These are phyloP conservation scores for Sporothrix brunneoviolacea DNA, from an alignment of 2,329 filamentous ascomycete species.

Conservation along the genomic window DNA sequence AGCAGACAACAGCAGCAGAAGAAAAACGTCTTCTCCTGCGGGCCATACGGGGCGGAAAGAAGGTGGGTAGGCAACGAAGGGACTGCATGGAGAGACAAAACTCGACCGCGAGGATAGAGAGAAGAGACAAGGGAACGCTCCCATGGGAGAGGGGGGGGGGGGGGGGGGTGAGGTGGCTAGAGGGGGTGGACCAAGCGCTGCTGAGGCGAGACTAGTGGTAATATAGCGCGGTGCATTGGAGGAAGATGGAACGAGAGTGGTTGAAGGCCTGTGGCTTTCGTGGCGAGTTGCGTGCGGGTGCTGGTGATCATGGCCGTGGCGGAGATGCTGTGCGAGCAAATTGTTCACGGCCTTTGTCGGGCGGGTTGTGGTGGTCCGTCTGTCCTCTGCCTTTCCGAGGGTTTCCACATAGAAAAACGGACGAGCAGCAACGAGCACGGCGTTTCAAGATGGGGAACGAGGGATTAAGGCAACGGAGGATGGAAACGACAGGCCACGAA, in stretches of 20 bases:
- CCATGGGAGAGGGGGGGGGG: too few relatives aligned
- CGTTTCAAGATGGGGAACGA: too few relatives aligned
- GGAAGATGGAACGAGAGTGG: not conserved
- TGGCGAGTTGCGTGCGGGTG: not conserved
- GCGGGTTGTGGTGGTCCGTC: too few relatives aligned
- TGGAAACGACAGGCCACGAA: not conserved
- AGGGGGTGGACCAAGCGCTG: conserved; percentile 14
- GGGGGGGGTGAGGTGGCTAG: conserved; percentile 9
- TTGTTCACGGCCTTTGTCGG: too few relatives aligned
- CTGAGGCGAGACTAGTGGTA: conserved; percentile 7
- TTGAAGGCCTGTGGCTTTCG: not conserved
- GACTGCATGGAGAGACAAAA: too few relatives aligned
- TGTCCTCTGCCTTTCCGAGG: too few relatives aligned
- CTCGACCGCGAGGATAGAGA: not conserved
- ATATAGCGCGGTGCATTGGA: conserved; percentile 4
- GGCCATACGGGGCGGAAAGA: not conserved
- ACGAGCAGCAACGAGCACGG: too few relatives aligned
- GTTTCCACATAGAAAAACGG: too few relatives aligned
- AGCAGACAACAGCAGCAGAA: not conserved
- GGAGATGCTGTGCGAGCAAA: too few relatives aligned
- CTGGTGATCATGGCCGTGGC: not conserved
- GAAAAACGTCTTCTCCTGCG: not conserved
- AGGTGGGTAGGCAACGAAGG: too few relatives aligned
- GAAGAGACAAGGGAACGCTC: not conserved
- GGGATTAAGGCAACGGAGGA: too few relatives aligned